Base-by-base conservation (phyloP, 257 asterid species). In the Lavandula angustifolia region DNA sequence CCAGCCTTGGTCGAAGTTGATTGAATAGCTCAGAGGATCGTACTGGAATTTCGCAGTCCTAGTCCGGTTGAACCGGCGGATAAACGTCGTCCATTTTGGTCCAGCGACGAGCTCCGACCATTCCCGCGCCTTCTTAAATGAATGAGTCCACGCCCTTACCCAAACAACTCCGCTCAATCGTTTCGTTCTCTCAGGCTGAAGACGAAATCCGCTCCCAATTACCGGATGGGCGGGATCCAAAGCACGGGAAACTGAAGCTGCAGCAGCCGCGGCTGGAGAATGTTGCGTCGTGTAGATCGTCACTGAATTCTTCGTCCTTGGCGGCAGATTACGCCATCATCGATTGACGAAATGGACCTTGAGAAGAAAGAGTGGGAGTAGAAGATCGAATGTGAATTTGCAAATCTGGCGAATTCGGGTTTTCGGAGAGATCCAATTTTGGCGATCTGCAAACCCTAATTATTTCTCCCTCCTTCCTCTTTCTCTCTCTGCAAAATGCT, bases 91-190 rank as follows among this genome's bases (percentile, higher is more conserved):
- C 96, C 96, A 87, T 71, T 72, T 85, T 33, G 88, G 95, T n/a
- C 95, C 94, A 2, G 95, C 95, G 1, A 80, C 88, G 34, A 84
- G 71, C 76, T 86, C 95, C 73, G 95, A 85, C 94, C 91, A 85
- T 33, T 76, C 91, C 47, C 94, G 69, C 7, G 72, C 76, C 62
- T 72, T 85, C 66, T 72, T 89, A 53, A 87, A 67, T 2, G 84
- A 87, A 67, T 2, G 84, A 73, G 18, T 62, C 72, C 14, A 74
- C 32, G 2, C 91, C 75, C 55, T 65, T 80, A 1, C 29, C 62
- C 85, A 84, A 76, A 87, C 84, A 82, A 16, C 60, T 68, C 53
- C 73, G 70, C 49, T 16, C 32, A 7, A 1, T 1, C 14, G n/a
- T 46, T 41, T 60, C 71, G 3, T 29, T 82, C n/a, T 76, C 84